phyloP scores from a whole-genome alignment of 305 asterid species.

The Ruellia speciosa region DNA sequence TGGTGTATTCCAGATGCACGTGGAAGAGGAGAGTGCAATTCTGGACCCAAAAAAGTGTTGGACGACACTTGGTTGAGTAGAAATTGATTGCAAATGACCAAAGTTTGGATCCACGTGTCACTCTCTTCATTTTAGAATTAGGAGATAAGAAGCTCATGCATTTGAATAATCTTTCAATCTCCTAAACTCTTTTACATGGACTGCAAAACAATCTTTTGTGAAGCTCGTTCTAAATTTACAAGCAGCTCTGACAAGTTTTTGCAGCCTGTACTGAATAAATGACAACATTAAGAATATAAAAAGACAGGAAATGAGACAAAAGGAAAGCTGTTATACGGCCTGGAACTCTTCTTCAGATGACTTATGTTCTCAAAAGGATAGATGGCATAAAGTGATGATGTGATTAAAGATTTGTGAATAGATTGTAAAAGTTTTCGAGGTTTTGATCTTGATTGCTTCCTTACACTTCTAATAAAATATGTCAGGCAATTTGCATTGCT shows the following conservation, averaged over 20 bases:
- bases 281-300: too few species aligned
- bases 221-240: background rate
- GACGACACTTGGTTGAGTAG: background rate
- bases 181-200: slow-evolving; percentile 17
- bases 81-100: background rate
- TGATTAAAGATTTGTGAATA: too few species aligned
- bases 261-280: too few species aligned
- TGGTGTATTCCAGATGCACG: background rate
- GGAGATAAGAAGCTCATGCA: slow-evolving; percentile 1
- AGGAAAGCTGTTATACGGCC: background rate
- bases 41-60: background rate
- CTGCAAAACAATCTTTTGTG: background rate
- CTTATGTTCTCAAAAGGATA: too few species aligned
- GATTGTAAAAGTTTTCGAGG: too few species aligned
- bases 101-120: too few species aligned
- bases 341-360: slow-evolving; percentile 1
- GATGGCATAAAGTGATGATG: too few species aligned
- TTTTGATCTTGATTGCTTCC: too few species aligned
- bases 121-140: background rate
- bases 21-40: background rate
- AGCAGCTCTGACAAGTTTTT: background rate
- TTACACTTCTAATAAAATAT: too few species aligned
- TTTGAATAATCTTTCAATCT: background rate
- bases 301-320: too few species aligned
- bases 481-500: too few species aligned